Evolutionary conservation across 441 rosid genomes (phyloP).

Genomic region (Adansonia grandidieri): DNA sequence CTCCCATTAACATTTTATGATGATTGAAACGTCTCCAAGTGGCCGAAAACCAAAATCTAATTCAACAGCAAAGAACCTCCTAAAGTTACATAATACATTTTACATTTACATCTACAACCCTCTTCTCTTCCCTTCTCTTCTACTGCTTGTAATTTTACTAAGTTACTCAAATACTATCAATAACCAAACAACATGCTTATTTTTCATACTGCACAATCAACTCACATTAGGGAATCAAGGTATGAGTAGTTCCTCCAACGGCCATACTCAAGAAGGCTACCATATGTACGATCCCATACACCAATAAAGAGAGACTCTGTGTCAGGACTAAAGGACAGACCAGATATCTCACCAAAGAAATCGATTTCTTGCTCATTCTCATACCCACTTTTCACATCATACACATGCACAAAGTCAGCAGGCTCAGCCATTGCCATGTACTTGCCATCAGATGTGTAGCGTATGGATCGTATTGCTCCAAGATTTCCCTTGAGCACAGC

Average conservation of each 20-base stretch:
- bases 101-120: constrained; percentile 26
- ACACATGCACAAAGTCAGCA: constrained; percentile 73
- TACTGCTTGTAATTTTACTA: not conserved
- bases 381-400: constrained; percentile 54
- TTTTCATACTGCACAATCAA: constrained; percentile 17
- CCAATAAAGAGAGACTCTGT: constrained; percentile 74
- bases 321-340: constrained; percentile 70
- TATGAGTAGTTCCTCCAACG: constrained; percentile 64
- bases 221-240: constrained; percentile 59
- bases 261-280: constrained; percentile 72
- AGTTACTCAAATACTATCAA: not conserved
- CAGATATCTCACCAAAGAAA: constrained; percentile 77
- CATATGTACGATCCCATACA: constrained; percentile 76
- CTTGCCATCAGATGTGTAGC: constrained; percentile 58
- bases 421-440: constrained; percentile 76
- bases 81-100: constrained; percentile 26
- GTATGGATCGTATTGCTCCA: constrained; percentile 65
- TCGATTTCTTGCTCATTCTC: constrained; percentile 69
- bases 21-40: not conserved
- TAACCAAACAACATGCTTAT: constrained; percentile 20
- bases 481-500: constrained; percentile 68
- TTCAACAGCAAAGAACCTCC: constrained; percentile 16
- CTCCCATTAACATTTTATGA: constrained; percentile 26
- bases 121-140: not conserved
- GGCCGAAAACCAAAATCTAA: constrained; percentile 3